phyloP scores from a whole-genome alignment of 2,329 filamentous ascomycete genomes.

The Simplicillium aogashimaense region DNA sequence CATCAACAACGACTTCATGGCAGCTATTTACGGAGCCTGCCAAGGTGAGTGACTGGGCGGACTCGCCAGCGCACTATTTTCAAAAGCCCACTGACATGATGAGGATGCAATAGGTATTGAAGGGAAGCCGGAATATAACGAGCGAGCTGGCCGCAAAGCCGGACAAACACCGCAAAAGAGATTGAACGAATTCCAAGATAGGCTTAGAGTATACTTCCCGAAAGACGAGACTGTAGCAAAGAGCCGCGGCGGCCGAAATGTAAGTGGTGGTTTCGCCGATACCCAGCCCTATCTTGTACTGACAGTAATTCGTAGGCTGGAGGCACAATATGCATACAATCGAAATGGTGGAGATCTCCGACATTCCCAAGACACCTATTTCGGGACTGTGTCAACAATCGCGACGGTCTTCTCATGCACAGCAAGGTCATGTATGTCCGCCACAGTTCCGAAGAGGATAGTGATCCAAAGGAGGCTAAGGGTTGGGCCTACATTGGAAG shows the following conservation, averaged over 20 bases:
- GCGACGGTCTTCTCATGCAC: conserved; percentile 72
- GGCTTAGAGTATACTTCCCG: conserved; percentile 73
- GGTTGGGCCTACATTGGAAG: conserved; percentile 85
- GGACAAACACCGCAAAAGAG: conserved; percentile 13
- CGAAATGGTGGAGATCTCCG: conserved; percentile 58
- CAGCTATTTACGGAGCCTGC: conserved; percentile 42
- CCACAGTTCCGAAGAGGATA: conserved; percentile 2
- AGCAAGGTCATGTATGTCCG: conserved; percentile 63
- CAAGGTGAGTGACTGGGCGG: conserved; percentile 29
- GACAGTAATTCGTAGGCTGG: conserved; percentile 42
- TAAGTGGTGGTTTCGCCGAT: conserved; percentile 24
- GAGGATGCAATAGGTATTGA: conserved; percentile 17
- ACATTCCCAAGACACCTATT: conserved; percentile 65
- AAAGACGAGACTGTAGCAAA: conserved; percentile 56
- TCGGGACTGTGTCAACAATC: conserved; percentile 63
- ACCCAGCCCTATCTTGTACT: conserved; percentile 16
- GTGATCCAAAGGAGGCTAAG: conserved; percentile 10
- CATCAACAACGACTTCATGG: conserved; percentile 58
- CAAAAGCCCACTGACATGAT: neutral
- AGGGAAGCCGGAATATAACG: conserved; percentile 34
- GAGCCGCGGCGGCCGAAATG: conserved; percentile 53
- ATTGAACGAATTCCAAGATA: conserved; percentile 24
- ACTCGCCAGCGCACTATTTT: too few species aligned
- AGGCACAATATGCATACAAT: conserved; percentile 74
- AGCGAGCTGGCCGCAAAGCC: conserved; percentile 20